Percentiles rank a stretch among this genome's conserved stretches.
These are phyloP conservation scores for Chytriomyces sp. DNA, from an alignment of 192 early-diverging fungal genomes.

Conservation along the genomic window DNA sequence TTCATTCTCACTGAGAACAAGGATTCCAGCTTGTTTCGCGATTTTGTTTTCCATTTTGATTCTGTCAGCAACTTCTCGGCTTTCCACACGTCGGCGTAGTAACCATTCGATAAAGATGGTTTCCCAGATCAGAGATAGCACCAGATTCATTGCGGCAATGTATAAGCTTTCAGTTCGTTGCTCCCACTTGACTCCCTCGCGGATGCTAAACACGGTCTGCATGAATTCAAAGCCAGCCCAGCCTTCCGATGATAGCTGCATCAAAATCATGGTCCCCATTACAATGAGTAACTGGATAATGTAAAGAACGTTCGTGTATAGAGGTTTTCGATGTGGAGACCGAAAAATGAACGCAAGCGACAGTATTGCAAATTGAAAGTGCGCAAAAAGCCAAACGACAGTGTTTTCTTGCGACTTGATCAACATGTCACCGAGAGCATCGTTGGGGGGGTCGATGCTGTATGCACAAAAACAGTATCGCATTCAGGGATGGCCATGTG, in stretches of 20 bases:
- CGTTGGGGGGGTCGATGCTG: conserved; percentile 38
- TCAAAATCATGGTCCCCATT: conserved; percentile 23
- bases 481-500: background rate
- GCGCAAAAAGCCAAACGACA: conserved; percentile 53
- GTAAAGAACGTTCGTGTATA: conserved; percentile 55
- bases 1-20: background rate
- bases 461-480: conserved; percentile 1
- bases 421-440: conserved; percentile 24
- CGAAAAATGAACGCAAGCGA: conserved; percentile 39
- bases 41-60: conserved; percentile 18
- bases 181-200: conserved; percentile 35
- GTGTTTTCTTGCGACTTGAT: conserved; percentile 54
- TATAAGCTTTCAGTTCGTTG: conserved; percentile 35
- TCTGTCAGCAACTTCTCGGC: conserved; percentile 24
- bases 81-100: conserved; percentile 35
- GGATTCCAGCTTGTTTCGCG: conserved; percentile 21
- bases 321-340: conserved; percentile 44
- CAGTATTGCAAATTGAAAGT: conserved; percentile 47
- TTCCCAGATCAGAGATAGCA: conserved; percentile 33
- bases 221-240: conserved; percentile 35
- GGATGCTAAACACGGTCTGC: conserved; percentile 34
- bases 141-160: conserved; percentile 37
- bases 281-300: conserved; percentile 33
- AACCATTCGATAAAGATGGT: conserved; percentile 37
- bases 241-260: conserved; percentile 40